Evolutionary conservation across 2,329 filamentous ascomycete species (phyloP), one percentile per base, ranked within the genome.

Genomic region (Parascedosporium putredinis): DNA sequence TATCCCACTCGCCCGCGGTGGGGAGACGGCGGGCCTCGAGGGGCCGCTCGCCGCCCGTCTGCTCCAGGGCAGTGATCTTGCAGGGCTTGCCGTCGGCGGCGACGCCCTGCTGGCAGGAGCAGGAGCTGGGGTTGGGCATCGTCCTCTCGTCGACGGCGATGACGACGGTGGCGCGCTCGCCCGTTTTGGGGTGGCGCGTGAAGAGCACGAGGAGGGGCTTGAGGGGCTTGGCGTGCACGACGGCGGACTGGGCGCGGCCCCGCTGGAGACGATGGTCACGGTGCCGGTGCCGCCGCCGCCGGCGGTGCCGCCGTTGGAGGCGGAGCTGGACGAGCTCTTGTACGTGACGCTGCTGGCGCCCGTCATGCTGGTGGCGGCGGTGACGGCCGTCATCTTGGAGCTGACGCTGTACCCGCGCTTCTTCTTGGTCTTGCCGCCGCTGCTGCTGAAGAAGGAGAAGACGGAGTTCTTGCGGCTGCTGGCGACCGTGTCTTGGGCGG

Each of bases 191-290:
- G 43, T 54, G 57, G 24, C 59, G 57, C 0, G 63, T 65, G 45
- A 64, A 67, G 5, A 67, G 49, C 1, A 66, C 63, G 4, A 66
- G 57, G 58, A 64, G 59, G 2, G 64, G 64, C 33, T 63, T 64
- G 12, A 57, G 50, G 1, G 64, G 64, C 7, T 56, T 55, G 20
- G 54, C 56, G 33, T 65, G 62, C 4, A 66, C 51, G 6, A 58
- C 55, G 2, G 61, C 64, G 1, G 60, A 62, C 4, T 57, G 56
- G 22, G 55, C 55, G 2, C 56, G 56, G 10, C 58, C 63, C 49
- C 50, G 22, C n/a, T 27, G 20, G n/a, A 20, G 8, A 44, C 16
- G 27, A 29, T 29, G 4, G 36, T 24, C 12, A 29, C 38, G 10
- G 40, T 42, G 2, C 33, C n/a, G n/a, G n/a, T n/a, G n/a, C n/a